Evolutionary conservation across 1,139 yeast species (phyloP).

Genomic region (Groenewaldozyma auringiensis): DNA sequence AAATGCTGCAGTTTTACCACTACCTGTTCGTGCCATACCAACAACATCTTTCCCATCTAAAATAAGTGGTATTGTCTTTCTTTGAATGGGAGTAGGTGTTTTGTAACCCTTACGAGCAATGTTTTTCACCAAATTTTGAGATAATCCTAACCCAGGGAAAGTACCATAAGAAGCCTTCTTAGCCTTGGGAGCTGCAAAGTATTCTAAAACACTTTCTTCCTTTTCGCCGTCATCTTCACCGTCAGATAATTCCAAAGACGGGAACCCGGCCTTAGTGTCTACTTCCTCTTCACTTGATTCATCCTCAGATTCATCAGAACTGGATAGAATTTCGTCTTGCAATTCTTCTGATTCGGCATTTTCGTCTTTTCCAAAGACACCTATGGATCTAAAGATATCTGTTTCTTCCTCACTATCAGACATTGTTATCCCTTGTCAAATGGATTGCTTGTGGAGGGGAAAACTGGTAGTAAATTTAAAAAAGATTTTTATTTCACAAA

Average conservation of each 20-base stretch:
- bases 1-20: slow-evolving; percentile 98
- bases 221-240: slow-evolving; percentile 43
- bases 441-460: too few species aligned
- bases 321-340: slow-evolving; percentile 53
- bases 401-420: slow-evolving; percentile 47
- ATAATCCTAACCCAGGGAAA: slow-evolving; percentile 84
- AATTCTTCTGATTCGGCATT: slow-evolving; percentile 36
- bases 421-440: not conserved
- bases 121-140: slow-evolving; percentile 60
- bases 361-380: slow-evolving; percentile 38
- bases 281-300: not conserved
- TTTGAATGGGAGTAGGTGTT: slow-evolving; percentile 96
- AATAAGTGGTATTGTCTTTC: slow-evolving; percentile 87
- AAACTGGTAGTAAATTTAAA: too few species aligned
- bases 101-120: slow-evolving; percentile 80
- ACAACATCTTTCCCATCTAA: slow-evolving; percentile 89
- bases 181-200: slow-evolving; percentile 52
- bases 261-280: slow-evolving; percentile 35
- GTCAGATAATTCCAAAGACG: slow-evolving; percentile 61
- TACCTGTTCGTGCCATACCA: slow-evolving; percentile 99
- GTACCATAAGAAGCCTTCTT: slow-evolving; percentile 57
- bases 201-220: slow-evolving; percentile 36
- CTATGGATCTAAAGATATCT: slow-evolving; percentile 63
- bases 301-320: slow-evolving; percentile 36
- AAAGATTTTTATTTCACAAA: too few species aligned